A percentile compares a stretch with the other conserved stretches of the same genome.
These are phyloP conservation scores for Cucumis cinereus DNA, from an alignment of 306 rosid genomes.

Conservation along the genomic window DNA sequence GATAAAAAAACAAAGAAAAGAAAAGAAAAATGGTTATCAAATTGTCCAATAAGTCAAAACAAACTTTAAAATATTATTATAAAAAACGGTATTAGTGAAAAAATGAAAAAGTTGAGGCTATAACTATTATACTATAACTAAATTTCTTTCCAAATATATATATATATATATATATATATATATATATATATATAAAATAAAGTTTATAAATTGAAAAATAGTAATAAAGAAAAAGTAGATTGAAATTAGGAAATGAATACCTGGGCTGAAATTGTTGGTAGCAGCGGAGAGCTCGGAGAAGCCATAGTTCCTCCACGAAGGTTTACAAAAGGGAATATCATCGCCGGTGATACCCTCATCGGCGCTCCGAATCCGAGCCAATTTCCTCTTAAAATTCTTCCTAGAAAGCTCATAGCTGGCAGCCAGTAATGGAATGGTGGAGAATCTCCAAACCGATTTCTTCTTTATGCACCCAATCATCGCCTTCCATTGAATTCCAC, in stretches of 20 bases:
- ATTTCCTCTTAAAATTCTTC: slow-evolving; percentile 34
- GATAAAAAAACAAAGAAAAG: no score
- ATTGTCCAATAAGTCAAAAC: no score
- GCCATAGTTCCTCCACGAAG: slow-evolving; percentile 79
- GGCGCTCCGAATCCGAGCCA: slow-evolving; percentile 52
- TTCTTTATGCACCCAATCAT: slow-evolving; percentile 50
- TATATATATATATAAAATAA: no score
- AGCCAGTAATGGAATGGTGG: slow-evolving; percentile 40
- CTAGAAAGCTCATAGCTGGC: slow-evolving; percentile 31
- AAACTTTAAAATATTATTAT: no score
- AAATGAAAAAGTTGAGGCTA: no score
- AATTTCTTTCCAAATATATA: no score
- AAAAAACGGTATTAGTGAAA: no score
- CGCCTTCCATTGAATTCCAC: slow-evolving; percentile 37
- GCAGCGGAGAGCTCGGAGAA: slow-evolving; percentile 56
- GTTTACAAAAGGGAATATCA: slow-evolving; percentile 32
- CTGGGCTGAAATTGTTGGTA: slow-evolving; percentile 48
- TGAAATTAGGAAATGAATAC: slow-evolving; percentile 12
- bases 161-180: no score
- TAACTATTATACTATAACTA: no score
- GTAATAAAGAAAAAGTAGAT: background rate
- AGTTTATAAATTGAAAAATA: no score
- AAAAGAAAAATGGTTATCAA: no score
- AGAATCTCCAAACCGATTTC: slow-evolving; percentile 33
- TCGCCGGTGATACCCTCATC: slow-evolving; percentile 30